phyloP scores from a whole-genome alignment of 805 yeast species.

The Nakazawaea ishiwadae region DNA sequence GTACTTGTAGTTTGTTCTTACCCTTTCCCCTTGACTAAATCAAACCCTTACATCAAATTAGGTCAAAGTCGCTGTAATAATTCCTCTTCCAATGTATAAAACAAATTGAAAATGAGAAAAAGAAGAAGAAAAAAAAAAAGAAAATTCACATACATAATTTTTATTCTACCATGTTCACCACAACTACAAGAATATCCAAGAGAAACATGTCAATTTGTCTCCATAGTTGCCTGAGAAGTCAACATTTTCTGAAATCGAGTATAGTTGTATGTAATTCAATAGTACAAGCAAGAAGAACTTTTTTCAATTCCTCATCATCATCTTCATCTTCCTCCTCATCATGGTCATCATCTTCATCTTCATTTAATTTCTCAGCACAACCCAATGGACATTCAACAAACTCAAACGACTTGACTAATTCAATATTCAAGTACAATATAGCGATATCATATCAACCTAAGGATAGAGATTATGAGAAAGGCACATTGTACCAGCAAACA shows the following conservation, averaged over 20 bases:
- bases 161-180: too few relatives aligned
- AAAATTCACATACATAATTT: background rate
- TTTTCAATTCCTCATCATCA: conserved; percentile 15
- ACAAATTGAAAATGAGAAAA: too few relatives aligned
- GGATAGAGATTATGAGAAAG: conserved; percentile 47
- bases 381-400: conserved; percentile 17
- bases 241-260: too few relatives aligned
- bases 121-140: background rate
- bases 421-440: conserved; percentile 40
- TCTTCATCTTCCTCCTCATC: conserved; percentile 14
- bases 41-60: too few relatives aligned
- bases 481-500: conserved; percentile 23
- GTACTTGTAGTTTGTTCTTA: too few relatives aligned
- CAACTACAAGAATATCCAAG: background rate
- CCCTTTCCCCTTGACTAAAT: too few relatives aligned
- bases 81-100: too few relatives aligned
- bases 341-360: conserved; percentile 16
- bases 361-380: conserved; percentile 13
- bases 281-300: conserved; percentile 7
- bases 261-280: too few relatives aligned
- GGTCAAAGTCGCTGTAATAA: too few relatives aligned
- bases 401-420: conserved; percentile 13
- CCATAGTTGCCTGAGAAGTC: too few relatives aligned
- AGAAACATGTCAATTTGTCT: background rate
- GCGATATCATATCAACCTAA: conserved; percentile 76